A percentile compares a stretch with the other conserved stretches of the same genome.
Conservation (phyloP, 768 basidiomycete genomes). For the Strobilomyces dryophilus region DNA sequence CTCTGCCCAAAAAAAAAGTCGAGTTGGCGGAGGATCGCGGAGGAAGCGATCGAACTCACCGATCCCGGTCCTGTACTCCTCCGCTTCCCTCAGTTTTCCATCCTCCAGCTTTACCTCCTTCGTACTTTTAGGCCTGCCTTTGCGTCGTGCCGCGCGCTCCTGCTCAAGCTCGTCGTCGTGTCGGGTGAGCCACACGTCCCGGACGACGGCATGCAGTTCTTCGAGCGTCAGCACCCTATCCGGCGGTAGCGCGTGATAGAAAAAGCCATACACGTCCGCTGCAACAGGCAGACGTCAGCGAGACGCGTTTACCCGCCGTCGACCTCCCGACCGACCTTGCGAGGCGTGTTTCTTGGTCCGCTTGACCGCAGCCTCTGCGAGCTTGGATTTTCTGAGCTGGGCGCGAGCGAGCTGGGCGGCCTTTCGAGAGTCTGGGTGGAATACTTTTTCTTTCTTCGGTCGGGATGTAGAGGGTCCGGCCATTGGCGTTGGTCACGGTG, state of each 20-base stretch:
- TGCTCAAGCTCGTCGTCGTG: slow-evolving; percentile 60
- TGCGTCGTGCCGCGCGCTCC: slow-evolving; percentile 58
- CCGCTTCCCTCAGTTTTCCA: slow-evolving; percentile 59
- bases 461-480: slow-evolving; percentile 14
- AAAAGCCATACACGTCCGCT: slow-evolving; percentile 76
- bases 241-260: slow-evolving; percentile 65
- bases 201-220: slow-evolving; percentile 61
- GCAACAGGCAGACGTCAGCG: neutral
- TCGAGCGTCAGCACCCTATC: slow-evolving; percentile 53
- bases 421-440: slow-evolving; percentile 82
- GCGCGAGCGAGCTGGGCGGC: slow-evolving; percentile 69
- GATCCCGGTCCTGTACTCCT: slow-evolving; percentile 76
- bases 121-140: slow-evolving; percentile 70
- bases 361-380: slow-evolving; percentile 52
- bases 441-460: slow-evolving; percentile 72
- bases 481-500: neutral
- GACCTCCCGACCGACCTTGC: slow-evolving; percentile 37
- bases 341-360: slow-evolving; percentile 53
- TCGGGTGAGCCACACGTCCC: slow-evolving; percentile 70
- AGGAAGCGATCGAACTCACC: slow-evolving; percentile 42
- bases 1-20: slow-evolving; percentile 41
- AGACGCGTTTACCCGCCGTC: too few species aligned
- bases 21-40: neutral
- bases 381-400: slow-evolving; percentile 64
- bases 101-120: slow-evolving; percentile 69